Conservation (phyloP, 2,329 filamentous ascomycete genomes). For the Pestalotiopsis fici region DNA sequence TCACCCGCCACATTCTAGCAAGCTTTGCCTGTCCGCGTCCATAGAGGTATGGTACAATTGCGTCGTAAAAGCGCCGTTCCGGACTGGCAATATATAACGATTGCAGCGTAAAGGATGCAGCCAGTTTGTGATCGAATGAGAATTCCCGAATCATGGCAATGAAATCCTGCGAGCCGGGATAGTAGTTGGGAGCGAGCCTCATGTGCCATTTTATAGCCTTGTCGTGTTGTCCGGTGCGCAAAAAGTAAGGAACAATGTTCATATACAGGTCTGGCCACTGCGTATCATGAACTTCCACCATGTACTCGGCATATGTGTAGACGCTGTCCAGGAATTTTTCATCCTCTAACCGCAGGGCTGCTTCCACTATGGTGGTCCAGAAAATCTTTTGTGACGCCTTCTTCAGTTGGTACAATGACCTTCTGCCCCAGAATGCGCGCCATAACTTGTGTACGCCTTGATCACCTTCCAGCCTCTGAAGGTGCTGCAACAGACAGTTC, state of each 20-base stretch:
- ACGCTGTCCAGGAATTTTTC: slow-evolving; percentile 33
- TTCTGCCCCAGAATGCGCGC: slow-evolving; percentile 32
- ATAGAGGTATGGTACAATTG: slow-evolving; percentile 52
- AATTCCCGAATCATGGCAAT: slow-evolving; percentile 41
- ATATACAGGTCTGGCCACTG: slow-evolving; percentile 53
- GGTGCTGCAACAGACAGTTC: slow-evolving; percentile 29
- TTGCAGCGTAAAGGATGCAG: slow-evolving; percentile 40
- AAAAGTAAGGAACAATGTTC: slow-evolving; percentile 44
- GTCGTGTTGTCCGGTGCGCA: slow-evolving; percentile 38
- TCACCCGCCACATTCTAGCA: slow-evolving; percentile 49
- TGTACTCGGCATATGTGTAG: slow-evolving; percentile 42
- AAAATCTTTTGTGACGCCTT: slow-evolving; percentile 24
- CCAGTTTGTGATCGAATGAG: slow-evolving; percentile 34
- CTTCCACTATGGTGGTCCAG: slow-evolving; percentile 32
- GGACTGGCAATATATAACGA: slow-evolving; percentile 45
- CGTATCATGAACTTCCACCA: slow-evolving; percentile 37
- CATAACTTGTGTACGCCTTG: slow-evolving; percentile 26
- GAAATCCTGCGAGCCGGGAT: slow-evolving; percentile 41
- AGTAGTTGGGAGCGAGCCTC: slow-evolving; percentile 43
- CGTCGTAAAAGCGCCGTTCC: slow-evolving; percentile 49
- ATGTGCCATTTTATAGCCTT: slow-evolving; percentile 49
- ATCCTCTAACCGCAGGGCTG: slow-evolving; percentile 30
- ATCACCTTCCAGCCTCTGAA: slow-evolving; percentile 29
- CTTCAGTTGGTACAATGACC: slow-evolving; percentile 25
- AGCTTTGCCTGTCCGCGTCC: slow-evolving; percentile 42